Evolutionary conservation across 2,329 filamentous ascomycete genomes (phyloP), one percentile per base, ranked within the genome.

Genomic region (Amesomyces nigricolor): DNA sequence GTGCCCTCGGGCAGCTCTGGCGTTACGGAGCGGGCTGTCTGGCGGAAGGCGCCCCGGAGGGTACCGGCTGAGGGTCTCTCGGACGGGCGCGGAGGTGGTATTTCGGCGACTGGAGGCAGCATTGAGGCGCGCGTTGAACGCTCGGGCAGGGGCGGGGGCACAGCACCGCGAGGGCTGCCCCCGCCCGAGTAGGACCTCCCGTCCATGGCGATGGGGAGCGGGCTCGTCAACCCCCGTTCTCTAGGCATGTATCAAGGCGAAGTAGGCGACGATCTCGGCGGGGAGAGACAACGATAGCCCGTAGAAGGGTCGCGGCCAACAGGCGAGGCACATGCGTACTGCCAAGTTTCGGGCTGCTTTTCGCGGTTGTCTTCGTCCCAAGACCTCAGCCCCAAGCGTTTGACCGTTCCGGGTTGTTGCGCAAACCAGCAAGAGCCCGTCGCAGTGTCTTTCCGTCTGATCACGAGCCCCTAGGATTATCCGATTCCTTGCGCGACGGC

Each of bases 1-100:
- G 62, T 62, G 65, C 64, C 63, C 56, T 78, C 76, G 58, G 67
- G 60, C 42, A 71, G 71, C 43, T 89, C 86, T 61, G 86, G 85
- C 59, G 85, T 88, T 61, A 88, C 83, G 54, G 84, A 74, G 60
- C 86, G 82, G 64, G 86, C 80, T 45, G 79, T 80, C 51, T 69
- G 60, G 46, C 65, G 68, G 52, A 67, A 66, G 56, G 60, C 57
- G 46, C 59, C 43, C 39, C 64, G 64, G 22, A 66, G 59, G 57
- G 61, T 64, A 57, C 65, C 62, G 57, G 64, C 58, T 58, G 68
- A 63, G 37, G 62, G 48, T 58, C 64, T 61, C 59, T 68, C 67
- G n/a, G 56, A 47, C 49, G 62, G 62, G 7, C 62, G 48, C 38
- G 57, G 37, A 48, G 60, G 53, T 9, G 65, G 63, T n/a, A 62